Conservation (phyloP, 176 grass and related monocot species). For the Melocanna baccifera region DNA sequence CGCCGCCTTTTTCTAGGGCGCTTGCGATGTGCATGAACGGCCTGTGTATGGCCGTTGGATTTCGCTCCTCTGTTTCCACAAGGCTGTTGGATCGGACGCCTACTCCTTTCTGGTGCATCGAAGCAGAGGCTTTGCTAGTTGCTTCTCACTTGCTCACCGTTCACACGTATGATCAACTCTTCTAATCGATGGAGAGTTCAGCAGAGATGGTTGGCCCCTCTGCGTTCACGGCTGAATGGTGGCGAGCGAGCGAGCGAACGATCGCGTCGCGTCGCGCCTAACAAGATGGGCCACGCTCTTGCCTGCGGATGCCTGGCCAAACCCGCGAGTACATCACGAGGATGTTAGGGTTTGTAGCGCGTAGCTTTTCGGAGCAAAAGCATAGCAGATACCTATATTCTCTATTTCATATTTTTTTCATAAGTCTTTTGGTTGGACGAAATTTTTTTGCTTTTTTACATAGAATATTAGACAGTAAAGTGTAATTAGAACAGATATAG, state of each 20-base stretch:
- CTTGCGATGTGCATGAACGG: background rate
- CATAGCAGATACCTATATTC: no score
- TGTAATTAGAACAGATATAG: no score
- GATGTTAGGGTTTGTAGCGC: conserved; percentile 4
- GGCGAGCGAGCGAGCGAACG: background rate
- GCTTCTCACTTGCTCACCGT: background rate
- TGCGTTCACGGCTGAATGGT: background rate
- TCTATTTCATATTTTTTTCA: no score
- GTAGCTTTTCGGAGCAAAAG: conserved; percentile 29
- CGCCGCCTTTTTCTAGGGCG: conserved; percentile 17
- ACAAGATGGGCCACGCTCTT: conserved; percentile 10
- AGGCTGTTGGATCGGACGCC: conserved; percentile 15
- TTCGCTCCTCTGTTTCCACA: conserved; percentile 22
- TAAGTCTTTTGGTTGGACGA: no score
- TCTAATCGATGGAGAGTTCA: background rate
- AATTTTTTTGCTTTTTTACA: no score
- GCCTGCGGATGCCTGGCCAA: background rate
- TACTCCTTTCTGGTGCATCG: background rate
- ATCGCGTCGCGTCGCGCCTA: background rate
- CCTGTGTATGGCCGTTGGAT: conserved; percentile 9
- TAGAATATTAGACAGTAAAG: no score
- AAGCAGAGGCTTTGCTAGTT: background rate
- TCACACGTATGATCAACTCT: background rate
- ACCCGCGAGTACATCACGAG: conserved; percentile 15
- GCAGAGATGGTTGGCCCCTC: background rate